A percentile compares a stretch with the other conserved stretches of the same genome.
Conservation (phyloP, 2,329 filamentous ascomycete genomes). For the Ophiostoma pallidulum region DNA sequence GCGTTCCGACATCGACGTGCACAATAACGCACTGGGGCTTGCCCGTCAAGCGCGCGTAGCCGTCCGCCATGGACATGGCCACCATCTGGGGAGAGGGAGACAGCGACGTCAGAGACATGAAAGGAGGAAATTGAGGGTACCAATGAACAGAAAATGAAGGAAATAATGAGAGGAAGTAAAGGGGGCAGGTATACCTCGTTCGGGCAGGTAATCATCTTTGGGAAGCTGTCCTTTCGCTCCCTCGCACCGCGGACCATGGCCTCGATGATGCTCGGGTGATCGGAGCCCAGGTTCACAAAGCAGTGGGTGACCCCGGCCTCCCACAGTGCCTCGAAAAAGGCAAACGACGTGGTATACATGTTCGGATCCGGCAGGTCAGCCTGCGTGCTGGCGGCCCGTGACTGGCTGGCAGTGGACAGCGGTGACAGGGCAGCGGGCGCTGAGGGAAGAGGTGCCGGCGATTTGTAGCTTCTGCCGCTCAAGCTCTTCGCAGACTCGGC, state of each 20-base stretch:
- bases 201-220: slow-evolving; percentile 61
- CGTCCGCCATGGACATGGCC: slow-evolving; percentile 66
- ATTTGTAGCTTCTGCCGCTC: neutral
- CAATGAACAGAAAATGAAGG: neutral
- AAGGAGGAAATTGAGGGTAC: too few species aligned
- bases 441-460: neutral
- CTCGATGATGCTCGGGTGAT: slow-evolving; percentile 62
- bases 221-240: slow-evolving; percentile 52
- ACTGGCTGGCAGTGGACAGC: neutral
- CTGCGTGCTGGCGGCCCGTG: neutral
- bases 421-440: neutral
- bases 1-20: slow-evolving; percentile 66
- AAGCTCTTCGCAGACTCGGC: neutral
- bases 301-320: slow-evolving; percentile 54
- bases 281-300: slow-evolving; percentile 51
- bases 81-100: slow-evolving; percentile 47
- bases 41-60: slow-evolving; percentile 57
- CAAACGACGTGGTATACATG: slow-evolving; percentile 66
- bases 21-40: slow-evolving; percentile 63
- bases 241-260: slow-evolving; percentile 64
- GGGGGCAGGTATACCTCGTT: slow-evolving; percentile 47
- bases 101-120: neutral
- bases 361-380: slow-evolving; percentile 14
- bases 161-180: neutral
- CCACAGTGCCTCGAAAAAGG: slow-evolving; percentile 75